Conservation (phyloP, 225 moss, liverwort and hornwort genomes). For the Marchantia paleacea region DNA sequence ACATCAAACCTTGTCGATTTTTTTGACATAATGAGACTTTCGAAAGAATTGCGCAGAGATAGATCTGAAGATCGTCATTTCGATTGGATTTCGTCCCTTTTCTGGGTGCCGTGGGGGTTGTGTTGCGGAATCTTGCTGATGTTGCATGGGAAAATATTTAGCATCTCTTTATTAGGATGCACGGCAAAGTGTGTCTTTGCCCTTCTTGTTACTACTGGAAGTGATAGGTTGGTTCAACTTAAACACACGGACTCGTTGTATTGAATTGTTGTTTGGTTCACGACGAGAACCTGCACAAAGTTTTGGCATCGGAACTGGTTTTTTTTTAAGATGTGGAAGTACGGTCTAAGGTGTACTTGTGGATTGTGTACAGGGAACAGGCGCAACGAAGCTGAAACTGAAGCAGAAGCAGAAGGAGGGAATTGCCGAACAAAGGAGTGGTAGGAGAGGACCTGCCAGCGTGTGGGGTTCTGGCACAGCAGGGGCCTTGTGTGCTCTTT, state of each 20-base stretch:
- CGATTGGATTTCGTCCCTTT: too few relatives aligned
- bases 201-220: too few relatives aligned
- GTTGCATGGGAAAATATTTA: not conserved
- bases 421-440: constrained; percentile 88
- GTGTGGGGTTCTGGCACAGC: constrained; percentile 92
- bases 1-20: too few relatives aligned
- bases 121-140: not conserved
- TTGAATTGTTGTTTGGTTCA: too few relatives aligned
- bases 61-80: not conserved
- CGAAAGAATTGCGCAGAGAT: not conserved
- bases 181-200: not conserved
- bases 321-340: too few relatives aligned
- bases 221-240: too few relatives aligned
- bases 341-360: not conserved
- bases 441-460: constrained; percentile 84
- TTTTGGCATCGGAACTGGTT: too few relatives aligned
- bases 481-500: constrained; percentile 66
- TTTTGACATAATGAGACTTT: not conserved
- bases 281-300: too few relatives aligned
- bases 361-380: constrained; percentile 56
- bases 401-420: constrained; percentile 88
- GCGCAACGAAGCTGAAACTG: constrained; percentile 81
- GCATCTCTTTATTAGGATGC: not conserved
- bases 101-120: not conserved
- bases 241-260: too few relatives aligned